A percentile compares a stretch with the other conserved stretches of the same genome.
Evolutionary conservation across 345 rosid species (phyloP).

Genomic region (Turritis glabra): DNA sequence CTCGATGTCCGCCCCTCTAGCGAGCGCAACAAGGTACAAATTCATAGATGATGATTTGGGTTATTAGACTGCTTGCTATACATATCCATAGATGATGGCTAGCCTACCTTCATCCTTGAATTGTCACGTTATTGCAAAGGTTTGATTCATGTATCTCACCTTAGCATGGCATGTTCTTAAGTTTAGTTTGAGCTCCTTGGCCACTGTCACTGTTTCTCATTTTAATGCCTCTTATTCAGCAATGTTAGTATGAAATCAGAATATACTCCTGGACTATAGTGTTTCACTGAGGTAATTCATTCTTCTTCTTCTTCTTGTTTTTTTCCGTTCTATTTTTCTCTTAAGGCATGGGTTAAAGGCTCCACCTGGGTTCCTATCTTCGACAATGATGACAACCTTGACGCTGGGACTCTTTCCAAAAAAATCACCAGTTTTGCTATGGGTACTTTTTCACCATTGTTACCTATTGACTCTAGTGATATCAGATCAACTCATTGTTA

Average conservation of each 20-base stretch:
- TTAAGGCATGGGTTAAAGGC: constrained; percentile 88
- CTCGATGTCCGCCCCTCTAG: constrained; percentile 83
- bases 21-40: constrained; percentile 72
- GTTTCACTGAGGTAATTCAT: not conserved
- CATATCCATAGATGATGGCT: constrained; percentile 2
- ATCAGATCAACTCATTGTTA: not conserved
- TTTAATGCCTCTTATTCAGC: not conserved
- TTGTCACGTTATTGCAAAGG: not conserved
- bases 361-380: constrained; percentile 87
- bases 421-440: constrained; percentile 71
- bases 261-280: not conserved
- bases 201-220: not conserved
- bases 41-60: not conserved
- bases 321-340: not conserved
- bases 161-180: not conserved
- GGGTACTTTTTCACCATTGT: constrained; percentile 51
- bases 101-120: not conserved
- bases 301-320: not conserved
- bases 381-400: constrained; percentile 58
- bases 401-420: constrained; percentile 64
- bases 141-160: not conserved
- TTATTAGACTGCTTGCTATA: not conserved
- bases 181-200: constrained; percentile 3
- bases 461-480: constrained; percentile 20
- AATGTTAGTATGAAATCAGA: not conserved